Percentiles rank a stretch among this genome's conserved stretches.
These are phyloP conservation scores for Xylariaceae sp. DNA, from an alignment of 2,329 filamentous ascomycete species.

Conservation along the genomic window DNA sequence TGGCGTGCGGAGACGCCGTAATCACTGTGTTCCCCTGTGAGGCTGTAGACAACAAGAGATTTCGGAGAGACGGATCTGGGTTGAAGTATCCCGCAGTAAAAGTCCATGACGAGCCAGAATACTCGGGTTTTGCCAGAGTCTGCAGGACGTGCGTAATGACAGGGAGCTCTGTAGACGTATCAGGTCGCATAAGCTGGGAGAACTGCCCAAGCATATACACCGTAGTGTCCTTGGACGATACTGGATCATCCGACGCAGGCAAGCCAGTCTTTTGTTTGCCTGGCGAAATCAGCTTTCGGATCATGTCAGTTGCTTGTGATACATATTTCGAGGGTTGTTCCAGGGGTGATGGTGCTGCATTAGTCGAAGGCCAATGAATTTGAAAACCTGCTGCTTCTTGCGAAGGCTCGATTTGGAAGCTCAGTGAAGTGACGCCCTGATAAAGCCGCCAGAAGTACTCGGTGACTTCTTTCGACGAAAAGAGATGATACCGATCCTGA, in stretches of 20 bases:
- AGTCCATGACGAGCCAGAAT: conserved; percentile 74
- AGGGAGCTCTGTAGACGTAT: conserved; percentile 84
- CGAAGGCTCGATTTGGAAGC: conserved; percentile 69
- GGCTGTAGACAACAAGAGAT: conserved; percentile 69
- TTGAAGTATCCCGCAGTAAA: conserved; percentile 99
- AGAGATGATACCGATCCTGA: conserved; percentile 90
- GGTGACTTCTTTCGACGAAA: conserved; percentile 71
- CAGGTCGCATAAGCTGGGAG: conserved; percentile 72
- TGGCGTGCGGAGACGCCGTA: conserved; percentile 87
- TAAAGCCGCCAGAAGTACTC: conserved; percentile 80
- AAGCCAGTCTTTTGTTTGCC: conserved; percentile 31
- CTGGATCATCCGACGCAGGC: conserved; percentile 21
- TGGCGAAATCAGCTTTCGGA: conserved; percentile 62
- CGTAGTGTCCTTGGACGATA: conserved; percentile 52
- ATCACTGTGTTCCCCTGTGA: conserved; percentile 73
- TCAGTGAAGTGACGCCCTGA: conserved; percentile 69
- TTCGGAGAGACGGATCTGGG: conserved; percentile 77
- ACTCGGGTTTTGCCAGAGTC: conserved; percentile 57
- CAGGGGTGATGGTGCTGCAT: conserved; percentile 70
- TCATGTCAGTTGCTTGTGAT: conserved; percentile 57
- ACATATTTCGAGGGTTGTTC: conserved; percentile 65
- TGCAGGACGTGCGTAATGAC: conserved; percentile 70
- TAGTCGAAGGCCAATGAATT: conserved; percentile 68
- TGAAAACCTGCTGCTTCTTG: conserved; percentile 51
- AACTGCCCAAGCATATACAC: conserved; percentile 87